Base-by-base conservation (phyloP, 225 moss, liverwort and hornwort genomes). In the Lunularia cruciata region DNA sequence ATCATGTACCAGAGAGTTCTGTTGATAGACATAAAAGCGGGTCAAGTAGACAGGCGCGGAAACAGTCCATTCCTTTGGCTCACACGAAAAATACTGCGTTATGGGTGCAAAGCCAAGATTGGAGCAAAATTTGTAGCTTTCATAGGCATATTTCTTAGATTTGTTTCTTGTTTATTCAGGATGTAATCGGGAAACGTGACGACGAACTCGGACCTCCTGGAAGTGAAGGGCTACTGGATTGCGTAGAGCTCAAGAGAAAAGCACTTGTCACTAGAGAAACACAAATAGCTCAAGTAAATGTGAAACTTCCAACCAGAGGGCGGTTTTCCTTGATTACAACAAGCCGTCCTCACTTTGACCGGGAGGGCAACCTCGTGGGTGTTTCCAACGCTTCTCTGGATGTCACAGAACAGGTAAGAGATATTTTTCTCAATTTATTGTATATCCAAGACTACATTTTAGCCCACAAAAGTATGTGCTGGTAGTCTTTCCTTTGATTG, bases 401-500 rank as follows among this genome's bases (percentile, higher is more conserved):
- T 28, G 47, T 74, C 47, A 74, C 73, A 20, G 64, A 65, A 28
- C 64, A 67, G 73, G 73, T 55, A 65, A 51, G 62, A n/a, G n/a
- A n/a, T 23, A 28, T n/a, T 18, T 13, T 13, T 37, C 1, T 23
- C 67, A 46, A 20, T 47, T 3, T 30, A 65, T 30, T 67, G 8
- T 7, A 4, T 26, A 12, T 49, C n/a, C n/a, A n/a, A n/a, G n/a
- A n/a, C n/a, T n/a, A n/a, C n/a, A 10, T 18, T 47, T 18, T 47
- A 18, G 10, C 18, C 7, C 18, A 65, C 28, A 20, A 43, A 18
- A 22, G 39, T 57, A 19, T 25, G 13, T 19, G 10, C 20, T 43
- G 16, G 39, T n/a, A 37, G n/a, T n/a, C n/a, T n/a, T n/a, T n/a
- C n/a, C n/a, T n/a, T n/a, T n/a, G n/a, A n/a, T n/a, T n/a, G n/a